Evolutionary conservation across 805 yeast genomes (phyloP), one percentile per base, ranked within the genome.

Genomic region (Komagataella ulmi): DNA sequence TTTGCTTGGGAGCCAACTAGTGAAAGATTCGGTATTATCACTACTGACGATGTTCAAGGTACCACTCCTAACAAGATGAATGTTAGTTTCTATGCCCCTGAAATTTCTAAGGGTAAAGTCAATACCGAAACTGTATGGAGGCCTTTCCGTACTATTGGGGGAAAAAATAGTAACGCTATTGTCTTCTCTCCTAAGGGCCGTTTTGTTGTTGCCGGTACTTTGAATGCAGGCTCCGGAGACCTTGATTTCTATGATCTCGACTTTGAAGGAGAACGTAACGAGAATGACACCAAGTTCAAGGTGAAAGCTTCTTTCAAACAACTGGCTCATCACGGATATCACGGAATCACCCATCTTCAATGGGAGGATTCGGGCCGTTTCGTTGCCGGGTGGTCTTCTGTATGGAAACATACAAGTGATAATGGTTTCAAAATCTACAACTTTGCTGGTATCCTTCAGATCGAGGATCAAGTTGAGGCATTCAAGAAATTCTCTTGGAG

Each of bases 321-420:
- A 59, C 69, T 91, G 56, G 80, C 77, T 54, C 69, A 76, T 44
- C 82, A 81, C 56, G 81, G 79, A 59, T 85, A 75, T 63, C 74
- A 78, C 52, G 95, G 96, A 55, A 77, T 89, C 70, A 85, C 96
- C 50, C 86, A 85, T 64, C 63, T 89, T 55, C 74, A 81, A 51
- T 93, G 99, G 99, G 99, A 93, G 68, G 91, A 96, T 53, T 84
- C 96, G 50, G 99, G 99, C 59, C 79, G 98, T 69, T 89, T 75
- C 66, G 73, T 91, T 51, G 84, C 91, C 49, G 87, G 85, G 17
- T 86, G 91, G 88, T 88, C 97, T 6, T 85, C 96, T 18, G 66
- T 78, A 47, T 84, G 95, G 88, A 79, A 85, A 59, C 93, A 86
- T 62, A 77, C 82, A 61, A 75, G 86, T 56, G 96, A 88, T 64